Conservation (phyloP, 257 asterid genomes). For the Gentiana straminea region DNA sequence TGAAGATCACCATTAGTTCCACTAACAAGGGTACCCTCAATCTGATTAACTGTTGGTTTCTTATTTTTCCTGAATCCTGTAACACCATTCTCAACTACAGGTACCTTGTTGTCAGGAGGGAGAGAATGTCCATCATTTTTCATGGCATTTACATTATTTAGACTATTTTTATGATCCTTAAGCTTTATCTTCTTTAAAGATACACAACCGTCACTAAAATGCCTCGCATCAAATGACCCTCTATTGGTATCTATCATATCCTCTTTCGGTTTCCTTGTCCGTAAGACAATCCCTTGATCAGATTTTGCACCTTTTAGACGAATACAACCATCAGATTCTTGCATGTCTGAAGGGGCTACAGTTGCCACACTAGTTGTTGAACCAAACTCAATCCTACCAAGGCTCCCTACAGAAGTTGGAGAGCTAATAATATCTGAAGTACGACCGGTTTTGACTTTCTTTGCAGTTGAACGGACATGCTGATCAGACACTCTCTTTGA, state of each 20-base stretch:
- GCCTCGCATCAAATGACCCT: constrained; percentile 18
- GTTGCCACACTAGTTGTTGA: constrained; percentile 21
- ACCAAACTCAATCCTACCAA: constrained; percentile 16
- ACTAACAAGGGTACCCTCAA: constrained; percentile 36
- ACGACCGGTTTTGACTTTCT: constrained; percentile 30
- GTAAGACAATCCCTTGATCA: constrained; percentile 23
- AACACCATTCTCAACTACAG: constrained; percentile 24
- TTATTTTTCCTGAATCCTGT: constrained; percentile 39
- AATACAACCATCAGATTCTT: constrained; percentile 20
- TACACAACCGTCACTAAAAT: constrained; percentile 18
- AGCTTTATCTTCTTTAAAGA: constrained; percentile 48
- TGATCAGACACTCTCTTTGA: constrained; percentile 36
- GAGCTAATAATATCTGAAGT: constrained; percentile 16
- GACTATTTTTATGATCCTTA: constrained; percentile 32
- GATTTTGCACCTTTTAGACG: constrained; percentile 22
- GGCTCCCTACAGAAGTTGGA: constrained; percentile 23
- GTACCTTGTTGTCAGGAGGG: constrained; percentile 18
- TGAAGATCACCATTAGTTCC: constrained; percentile 20
- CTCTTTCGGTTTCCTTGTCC: constrained; percentile 22
- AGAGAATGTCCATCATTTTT: constrained; percentile 24
- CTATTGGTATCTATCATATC: constrained; percentile 21
- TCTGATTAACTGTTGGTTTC: constrained; percentile 36
- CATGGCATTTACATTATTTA: constrained; percentile 16
- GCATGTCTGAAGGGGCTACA: constrained; percentile 21
- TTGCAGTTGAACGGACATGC: constrained; percentile 26